Conservation (phyloP, 2,329 filamentous ascomycete genomes). For the Dothistroma pini region DNA sequence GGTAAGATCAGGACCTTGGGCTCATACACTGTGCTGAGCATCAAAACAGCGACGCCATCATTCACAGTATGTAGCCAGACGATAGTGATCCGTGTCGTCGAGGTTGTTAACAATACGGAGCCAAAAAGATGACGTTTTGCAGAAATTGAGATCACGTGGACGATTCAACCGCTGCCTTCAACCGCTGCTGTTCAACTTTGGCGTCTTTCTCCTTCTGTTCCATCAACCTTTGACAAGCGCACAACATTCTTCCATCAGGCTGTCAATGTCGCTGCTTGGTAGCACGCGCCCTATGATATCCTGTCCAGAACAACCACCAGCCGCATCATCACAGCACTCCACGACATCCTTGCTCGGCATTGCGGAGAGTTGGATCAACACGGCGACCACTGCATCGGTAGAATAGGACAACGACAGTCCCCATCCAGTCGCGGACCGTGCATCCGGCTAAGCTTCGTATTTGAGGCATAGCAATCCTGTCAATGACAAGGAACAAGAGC, state of each 20-base stretch:
- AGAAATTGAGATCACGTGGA: too few species aligned
- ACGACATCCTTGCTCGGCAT: conserved; percentile 5
- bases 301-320: background rate
- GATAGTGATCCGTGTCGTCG: too few species aligned
- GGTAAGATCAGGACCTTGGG: background rate
- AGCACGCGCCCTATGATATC: background rate
- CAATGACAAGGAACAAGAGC: conserved; percentile 3
- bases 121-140: too few species aligned
- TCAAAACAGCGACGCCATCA: background rate
- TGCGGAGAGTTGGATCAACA: conserved; percentile 6
- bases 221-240: too few species aligned
- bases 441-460: background rate
- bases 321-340: background rate
- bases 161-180: too few species aligned
- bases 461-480: background rate
- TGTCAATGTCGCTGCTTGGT: too few species aligned
- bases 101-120: too few species aligned
- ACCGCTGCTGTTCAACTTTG: too few species aligned
- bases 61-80: too few species aligned
- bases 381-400: background rate
- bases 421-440: conserved; percentile 5
- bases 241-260: too few species aligned
- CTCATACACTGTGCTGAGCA: background rate
- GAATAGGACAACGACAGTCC: background rate
- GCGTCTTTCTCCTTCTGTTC: too few species aligned